These are phyloP conservation scores for Eleusine indica DNA, from an alignment of 176 grass and related monocot genomes.

Conservation along the genomic window DNA sequence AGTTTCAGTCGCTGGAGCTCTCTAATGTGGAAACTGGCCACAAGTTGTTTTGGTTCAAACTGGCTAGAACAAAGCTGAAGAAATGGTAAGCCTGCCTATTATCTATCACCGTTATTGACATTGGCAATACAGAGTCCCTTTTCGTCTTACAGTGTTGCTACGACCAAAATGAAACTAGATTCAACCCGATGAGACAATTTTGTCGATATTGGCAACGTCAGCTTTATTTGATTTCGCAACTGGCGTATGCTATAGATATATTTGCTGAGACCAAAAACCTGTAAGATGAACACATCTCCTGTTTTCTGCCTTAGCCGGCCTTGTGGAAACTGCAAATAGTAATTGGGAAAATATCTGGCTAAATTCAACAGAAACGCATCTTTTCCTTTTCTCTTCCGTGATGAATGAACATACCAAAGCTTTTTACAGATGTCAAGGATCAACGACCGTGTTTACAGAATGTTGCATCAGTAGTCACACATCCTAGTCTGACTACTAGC, in stretches of 20 bases:
- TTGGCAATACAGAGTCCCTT: background rate
- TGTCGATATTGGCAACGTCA: background rate
- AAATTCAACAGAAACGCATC: background rate
- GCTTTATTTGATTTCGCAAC: background rate
- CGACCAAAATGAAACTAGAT: background rate
- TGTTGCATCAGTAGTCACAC: background rate
- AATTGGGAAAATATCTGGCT: background rate
- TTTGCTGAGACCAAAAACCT: background rate
- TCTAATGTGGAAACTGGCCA: background rate
- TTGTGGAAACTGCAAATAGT: background rate
- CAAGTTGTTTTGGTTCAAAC: background rate
- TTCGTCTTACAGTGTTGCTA: background rate
- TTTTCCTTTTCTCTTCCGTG: constrained; percentile 17
- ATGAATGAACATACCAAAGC: background rate
- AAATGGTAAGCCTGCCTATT: background rate
- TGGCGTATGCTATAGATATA: background rate
- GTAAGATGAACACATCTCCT: background rate
- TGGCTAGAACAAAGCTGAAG: background rate
- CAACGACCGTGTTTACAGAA: background rate
- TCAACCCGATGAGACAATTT: background rate
- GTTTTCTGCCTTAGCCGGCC: background rate
- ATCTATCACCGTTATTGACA: background rate
- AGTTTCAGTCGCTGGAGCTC: background rate
- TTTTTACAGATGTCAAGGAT: constrained; percentile 9
- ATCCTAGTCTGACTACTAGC: background rate